Conservation (phyloP, 139 green algal species). For the Chlamydomonas sp. region DNA sequence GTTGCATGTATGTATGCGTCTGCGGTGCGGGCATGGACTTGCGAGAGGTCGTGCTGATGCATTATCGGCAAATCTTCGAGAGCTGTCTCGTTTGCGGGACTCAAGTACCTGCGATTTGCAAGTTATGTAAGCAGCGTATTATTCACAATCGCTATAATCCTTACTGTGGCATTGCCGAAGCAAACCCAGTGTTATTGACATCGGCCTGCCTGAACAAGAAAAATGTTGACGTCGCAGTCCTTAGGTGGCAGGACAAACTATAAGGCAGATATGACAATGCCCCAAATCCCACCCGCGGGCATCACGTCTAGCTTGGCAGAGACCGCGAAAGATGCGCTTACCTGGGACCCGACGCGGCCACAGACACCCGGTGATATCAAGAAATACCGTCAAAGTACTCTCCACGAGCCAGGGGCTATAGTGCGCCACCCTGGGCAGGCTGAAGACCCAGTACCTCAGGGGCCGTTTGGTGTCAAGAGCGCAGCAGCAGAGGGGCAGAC, state of each 20-base stretch:
- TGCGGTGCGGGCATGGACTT: no score
- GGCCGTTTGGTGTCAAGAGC: constrained; percentile 61
- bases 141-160: no score
- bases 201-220: background rate
- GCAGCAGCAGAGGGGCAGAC: constrained; percentile 44
- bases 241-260: constrained; percentile 25
- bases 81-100: no score
- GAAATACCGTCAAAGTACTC: constrained; percentile 68
- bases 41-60: no score
- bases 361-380: constrained; percentile 62
- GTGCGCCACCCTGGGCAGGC: constrained; percentile 64
- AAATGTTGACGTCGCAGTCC: constrained; percentile 26
- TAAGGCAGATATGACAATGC: constrained; percentile 35
- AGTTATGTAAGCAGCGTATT: no score
- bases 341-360: constrained; percentile 51
- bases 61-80: no score
- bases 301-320: constrained; percentile 27
- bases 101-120: no score
- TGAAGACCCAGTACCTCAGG: constrained; percentile 53
- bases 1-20: no score
- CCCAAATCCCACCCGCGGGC: constrained; percentile 50
- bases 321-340: constrained; percentile 58
- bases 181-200: no score
- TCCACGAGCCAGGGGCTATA: constrained; percentile 75
- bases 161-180: no score